Evolutionary conservation across 305 asterid genomes (phyloP).

Genomic region (Fraxinus sp.): DNA sequence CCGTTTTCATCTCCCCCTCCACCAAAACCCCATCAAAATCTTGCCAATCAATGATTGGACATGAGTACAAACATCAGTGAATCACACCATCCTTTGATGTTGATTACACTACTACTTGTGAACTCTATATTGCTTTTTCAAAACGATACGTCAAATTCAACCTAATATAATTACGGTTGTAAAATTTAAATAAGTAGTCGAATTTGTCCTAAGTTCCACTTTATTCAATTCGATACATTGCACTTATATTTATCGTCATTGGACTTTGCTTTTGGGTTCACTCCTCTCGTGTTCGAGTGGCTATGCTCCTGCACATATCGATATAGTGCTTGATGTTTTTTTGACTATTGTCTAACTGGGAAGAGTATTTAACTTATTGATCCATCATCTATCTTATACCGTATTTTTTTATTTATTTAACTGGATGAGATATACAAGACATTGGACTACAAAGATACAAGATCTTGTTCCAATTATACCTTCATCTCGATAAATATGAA

Average conservation of each 20-base stretch:
- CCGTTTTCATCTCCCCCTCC: conserved; percentile 32
- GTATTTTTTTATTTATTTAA: too few species aligned
- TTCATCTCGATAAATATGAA: too few species aligned
- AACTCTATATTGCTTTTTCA: background rate
- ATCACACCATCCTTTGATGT: conserved; percentile 26
- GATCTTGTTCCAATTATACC: background rate
- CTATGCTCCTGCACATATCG: background rate
- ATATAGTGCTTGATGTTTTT: background rate
- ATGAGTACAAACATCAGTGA: conserved; percentile 34
- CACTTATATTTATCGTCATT: too few species aligned
- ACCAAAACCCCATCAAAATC: conserved; percentile 28
- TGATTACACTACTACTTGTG: conserved; percentile 36
- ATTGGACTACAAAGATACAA: too few species aligned
- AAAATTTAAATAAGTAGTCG: background rate
- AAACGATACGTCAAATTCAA: background rate
- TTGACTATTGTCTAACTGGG: too few species aligned
- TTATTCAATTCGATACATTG: background rate
- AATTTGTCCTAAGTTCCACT: background rate
- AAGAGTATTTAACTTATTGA: too few species aligned
- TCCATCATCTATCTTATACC: too few species aligned
- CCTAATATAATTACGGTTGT: background rate
- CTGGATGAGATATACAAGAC: too few species aligned
- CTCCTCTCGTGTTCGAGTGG: too few species aligned
- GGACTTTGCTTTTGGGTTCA: background rate
- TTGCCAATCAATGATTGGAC: conserved; percentile 36